Conservation (phyloP, 2,329 filamentous ascomycete genomes). For the Claviceps fusiformis region DNA sequence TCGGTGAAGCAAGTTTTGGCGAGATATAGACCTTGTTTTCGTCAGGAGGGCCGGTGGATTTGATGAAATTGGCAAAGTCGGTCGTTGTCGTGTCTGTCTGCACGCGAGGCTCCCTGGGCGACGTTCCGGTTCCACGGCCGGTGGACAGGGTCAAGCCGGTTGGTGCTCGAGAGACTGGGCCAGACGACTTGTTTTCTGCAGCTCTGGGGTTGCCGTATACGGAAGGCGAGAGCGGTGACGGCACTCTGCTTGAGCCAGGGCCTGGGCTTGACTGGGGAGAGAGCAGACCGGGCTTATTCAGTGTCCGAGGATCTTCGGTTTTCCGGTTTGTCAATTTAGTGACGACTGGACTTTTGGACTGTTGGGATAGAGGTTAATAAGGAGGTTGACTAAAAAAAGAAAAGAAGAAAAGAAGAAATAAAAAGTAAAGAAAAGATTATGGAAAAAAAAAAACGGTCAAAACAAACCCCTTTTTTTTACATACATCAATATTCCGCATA, state of each 20-base stretch:
- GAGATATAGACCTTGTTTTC: conserved; percentile 23
- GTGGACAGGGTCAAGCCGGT: conserved; percentile 10
- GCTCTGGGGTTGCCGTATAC: conserved; percentile 3
- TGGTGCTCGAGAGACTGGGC: conserved; percentile 12
- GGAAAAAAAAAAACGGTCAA: conserved; percentile 9
- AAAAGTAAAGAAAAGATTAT: background rate
- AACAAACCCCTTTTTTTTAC: conserved; percentile 14
- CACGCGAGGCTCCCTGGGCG: conserved; percentile 59
- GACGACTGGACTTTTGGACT: conserved; percentile 28
- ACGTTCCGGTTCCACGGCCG: conserved; percentile 12
- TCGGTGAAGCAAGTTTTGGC: conserved; percentile 19
- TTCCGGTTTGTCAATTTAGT: conserved; percentile 26
- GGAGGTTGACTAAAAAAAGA: background rate
- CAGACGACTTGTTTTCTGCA: conserved; percentile 9
- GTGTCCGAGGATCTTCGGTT: conserved; percentile 31
- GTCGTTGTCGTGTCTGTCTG: conserved; percentile 59
- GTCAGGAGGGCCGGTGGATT: conserved; percentile 62
- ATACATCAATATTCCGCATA: conserved; percentile 63
- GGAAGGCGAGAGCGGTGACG: conserved; percentile 7
- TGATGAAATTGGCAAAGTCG: conserved; percentile 83
- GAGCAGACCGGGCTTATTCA: conserved; percentile 34
- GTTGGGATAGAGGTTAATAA: conserved; percentile 3
- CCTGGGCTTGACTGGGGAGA: conserved; percentile 21
- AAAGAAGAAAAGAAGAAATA: background rate
- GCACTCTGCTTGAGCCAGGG: conserved; percentile 17